A percentile compares a stretch with the other conserved stretches of the same genome.
These are phyloP conservation scores for Diaporthe sp. DNA, from an alignment of 2,329 filamentous ascomycete species.

Conservation along the genomic window DNA sequence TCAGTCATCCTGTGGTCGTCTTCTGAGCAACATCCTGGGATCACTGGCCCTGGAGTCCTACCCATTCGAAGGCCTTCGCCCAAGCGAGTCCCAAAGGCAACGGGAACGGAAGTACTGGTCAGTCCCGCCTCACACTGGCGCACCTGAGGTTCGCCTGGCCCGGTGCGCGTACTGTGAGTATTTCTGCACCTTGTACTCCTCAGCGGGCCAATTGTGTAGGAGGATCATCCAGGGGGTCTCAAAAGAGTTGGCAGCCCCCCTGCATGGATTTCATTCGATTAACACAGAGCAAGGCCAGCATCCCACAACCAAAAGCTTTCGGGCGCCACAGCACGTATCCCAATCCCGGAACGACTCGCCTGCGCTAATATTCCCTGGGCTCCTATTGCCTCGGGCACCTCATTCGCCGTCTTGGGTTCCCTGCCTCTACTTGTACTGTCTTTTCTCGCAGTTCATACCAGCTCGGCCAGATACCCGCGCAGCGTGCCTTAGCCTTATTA, in stretches of 20 bases:
- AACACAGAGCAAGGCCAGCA: constrained; percentile 30
- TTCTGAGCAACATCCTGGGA: not conserved
- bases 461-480: constrained; percentile 29
- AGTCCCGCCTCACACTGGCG: constrained; percentile 4
- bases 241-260: constrained; percentile 24
- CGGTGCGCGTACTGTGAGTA: constrained; percentile 26
- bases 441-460: constrained; percentile 34
- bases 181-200: constrained; percentile 20
- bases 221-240: constrained; percentile 18
- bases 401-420: constrained; percentile 29
- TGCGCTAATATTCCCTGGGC: constrained; percentile 34
- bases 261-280: constrained; percentile 29
- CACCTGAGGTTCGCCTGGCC: constrained; percentile 14
- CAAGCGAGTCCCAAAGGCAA: not conserved
- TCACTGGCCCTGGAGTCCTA: not conserved
- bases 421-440: constrained; percentile 28
- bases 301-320: constrained; percentile 30
- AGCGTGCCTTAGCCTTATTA: constrained; percentile 18
- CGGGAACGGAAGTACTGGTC: not conserved
- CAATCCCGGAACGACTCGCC: constrained; percentile 29
- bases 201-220: constrained; percentile 28
- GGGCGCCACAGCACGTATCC: constrained; percentile 34
- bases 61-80: not conserved
- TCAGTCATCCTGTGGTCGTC: not conserved
- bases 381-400: constrained; percentile 26